Evolutionary conservation across 2,329 filamentous ascomycete genomes (phyloP).

Genomic region (Tolypocladium tundrense): DNA sequence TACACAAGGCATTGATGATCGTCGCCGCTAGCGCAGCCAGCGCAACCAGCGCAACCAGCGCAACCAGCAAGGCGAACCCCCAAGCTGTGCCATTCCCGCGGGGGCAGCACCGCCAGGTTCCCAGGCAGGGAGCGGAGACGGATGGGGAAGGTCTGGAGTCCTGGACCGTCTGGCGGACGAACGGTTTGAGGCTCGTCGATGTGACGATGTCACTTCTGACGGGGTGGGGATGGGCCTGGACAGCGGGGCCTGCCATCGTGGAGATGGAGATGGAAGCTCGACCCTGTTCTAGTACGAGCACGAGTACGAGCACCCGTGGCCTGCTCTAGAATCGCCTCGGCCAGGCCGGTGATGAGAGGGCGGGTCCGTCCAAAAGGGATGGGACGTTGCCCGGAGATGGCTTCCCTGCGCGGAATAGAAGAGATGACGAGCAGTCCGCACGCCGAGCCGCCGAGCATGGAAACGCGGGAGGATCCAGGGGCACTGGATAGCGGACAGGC

Average conservation of each 20-base stretch:
- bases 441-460: neutral
- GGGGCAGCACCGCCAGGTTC: neutral
- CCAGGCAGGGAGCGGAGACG: neutral
- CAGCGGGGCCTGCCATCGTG: neutral
- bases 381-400: neutral
- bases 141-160: neutral
- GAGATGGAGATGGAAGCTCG: neutral
- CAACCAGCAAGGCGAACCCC: neutral
- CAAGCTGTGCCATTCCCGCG: neutral
- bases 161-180: neutral
- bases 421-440: neutral
- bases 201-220: neutral
- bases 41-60: neutral
- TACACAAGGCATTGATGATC: neutral
- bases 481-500: no score
- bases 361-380: neutral
- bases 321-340: neutral
- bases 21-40: neutral
- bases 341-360: neutral
- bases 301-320: neutral
- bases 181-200: neutral
- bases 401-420: neutral
- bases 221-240: neutral
- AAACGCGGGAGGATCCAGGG: neutral
- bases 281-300: neutral